Base-by-base conservation (phyloP, 2,329 filamentous ascomycete genomes). In the Exophiala calicioides region DNA sequence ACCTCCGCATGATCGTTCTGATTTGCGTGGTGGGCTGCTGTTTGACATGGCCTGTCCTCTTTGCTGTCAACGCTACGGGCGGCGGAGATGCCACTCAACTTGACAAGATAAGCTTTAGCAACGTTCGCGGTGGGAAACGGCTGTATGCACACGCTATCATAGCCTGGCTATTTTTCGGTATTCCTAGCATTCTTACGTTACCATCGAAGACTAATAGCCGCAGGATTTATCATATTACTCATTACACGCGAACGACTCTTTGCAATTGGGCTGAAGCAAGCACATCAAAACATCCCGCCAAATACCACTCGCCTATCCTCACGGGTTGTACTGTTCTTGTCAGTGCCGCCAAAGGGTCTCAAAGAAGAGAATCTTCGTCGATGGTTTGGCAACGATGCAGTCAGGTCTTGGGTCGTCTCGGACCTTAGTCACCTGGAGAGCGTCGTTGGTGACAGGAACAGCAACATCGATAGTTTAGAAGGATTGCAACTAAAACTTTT, bases 231-330 rank as follows among this genome's bases (percentile, higher is more conserved):
- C 47, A 83, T 97, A 61, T 91, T 89, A 66, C 84, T 88, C 58
- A 81, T 97, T 47, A 85, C 88, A 37, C 81, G 91, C 43, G 91
- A 97, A 68, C 85, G 84, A 62, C 85, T 97, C 58, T 95, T 85
- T 75, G 94, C 89, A 67, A 84, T 95, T 67, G 94, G 93, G 59
- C 71, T 97, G 18, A 86, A 90, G 47, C 91, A 97, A 69, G 90
- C 90, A 1, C 95, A 93, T 68, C 80, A 95, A 36, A 80, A 94
- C 35, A 90, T 89, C 2, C 89, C 89, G 9, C 76, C 85, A 29
- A 93, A 93, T 65, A 79, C 88, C 32, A 84, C 85, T 58, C 85
- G 90, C 38, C 82, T 96, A 20, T 96, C 91, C 2, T 90, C 90
- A 0, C 80, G 88, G 39, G 95, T 90, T 1, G 86, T 97, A 0